phyloP scores from a whole-genome alignment of 768 basidiomycete genomes.

The Phlegmacium glaucopus region DNA sequence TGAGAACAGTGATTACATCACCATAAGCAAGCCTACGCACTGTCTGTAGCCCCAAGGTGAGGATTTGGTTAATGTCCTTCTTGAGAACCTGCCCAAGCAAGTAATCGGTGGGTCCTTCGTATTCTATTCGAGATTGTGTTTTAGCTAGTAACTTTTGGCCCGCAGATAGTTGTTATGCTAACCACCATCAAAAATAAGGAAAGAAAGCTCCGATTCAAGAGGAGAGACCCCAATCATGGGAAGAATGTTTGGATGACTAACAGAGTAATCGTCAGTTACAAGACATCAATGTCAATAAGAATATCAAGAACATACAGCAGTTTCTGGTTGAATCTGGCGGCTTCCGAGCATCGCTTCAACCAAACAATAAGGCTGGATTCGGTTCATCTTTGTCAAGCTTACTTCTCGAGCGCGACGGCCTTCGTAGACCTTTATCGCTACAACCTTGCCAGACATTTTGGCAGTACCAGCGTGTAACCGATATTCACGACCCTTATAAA shows the following conservation, averaged over 20 bases:
- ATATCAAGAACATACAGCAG: slow-evolving; percentile 1
- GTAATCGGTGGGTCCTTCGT: background rate
- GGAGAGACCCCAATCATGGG: slow-evolving; percentile 3
- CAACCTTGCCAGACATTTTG: background rate
- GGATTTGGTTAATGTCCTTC: slow-evolving; percentile 1
- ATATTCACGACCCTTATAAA: slow-evolving; percentile 5
- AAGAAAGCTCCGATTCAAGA: slow-evolving; percentile 1
- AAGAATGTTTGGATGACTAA: slow-evolving; percentile 5
- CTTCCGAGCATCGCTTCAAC: slow-evolving; percentile 1
- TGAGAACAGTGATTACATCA: background rate
- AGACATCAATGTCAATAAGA: no score
- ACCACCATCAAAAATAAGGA: slow-evolving; percentile 5
- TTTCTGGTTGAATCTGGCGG: slow-evolving; percentile 3
- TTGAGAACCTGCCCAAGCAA: background rate
- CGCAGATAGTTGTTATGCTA: no score
- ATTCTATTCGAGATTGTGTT: background rate
- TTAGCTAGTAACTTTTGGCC: background rate
- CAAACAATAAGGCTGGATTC: background rate
- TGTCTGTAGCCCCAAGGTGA: slow-evolving; percentile 2
- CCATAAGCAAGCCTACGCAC: background rate
- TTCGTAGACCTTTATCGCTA: background rate
- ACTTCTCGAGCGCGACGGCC: background rate
- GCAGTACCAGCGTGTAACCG: slow-evolving; percentile 3
- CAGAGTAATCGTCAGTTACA: background rate
- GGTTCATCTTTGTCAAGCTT: background rate